Evolutionary conservation across 345 rosid species (phyloP), one percentile per base, ranked within the genome.

Genomic region (Clausena lansium): DNA sequence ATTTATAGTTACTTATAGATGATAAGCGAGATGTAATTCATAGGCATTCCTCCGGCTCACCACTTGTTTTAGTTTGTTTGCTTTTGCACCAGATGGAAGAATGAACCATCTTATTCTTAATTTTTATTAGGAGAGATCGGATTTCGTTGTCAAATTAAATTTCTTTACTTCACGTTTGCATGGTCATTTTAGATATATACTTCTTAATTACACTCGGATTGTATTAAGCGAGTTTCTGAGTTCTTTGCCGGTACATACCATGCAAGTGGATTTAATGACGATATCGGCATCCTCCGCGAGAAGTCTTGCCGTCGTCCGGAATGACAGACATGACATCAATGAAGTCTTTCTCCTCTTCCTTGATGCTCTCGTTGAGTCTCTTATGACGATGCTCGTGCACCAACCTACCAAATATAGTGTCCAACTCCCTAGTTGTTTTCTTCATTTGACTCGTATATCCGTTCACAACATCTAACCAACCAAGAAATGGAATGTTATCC

Each of bases 261-360:
- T n/a, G n/a, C n/a, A n/a, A n/a, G n/a, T n/a, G n/a, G n/a, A n/a
- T n/a, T n/a, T n/a, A n/a, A n/a, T n/a, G n/a, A n/a, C n/a, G n/a
- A n/a, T 85, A 79, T 88, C 82, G 20, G 83, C 70, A 22, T 85
- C 91, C 69, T 81, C 85, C 77, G 72, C n/a, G 67, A 1, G 87
- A 81, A n/a, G 86, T 76, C 20, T 76, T 72, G 20, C 81, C 86
- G 39, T 83, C 76, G 47, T 87, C 84, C 50, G n/a, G n/a, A n/a
- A 83, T 80, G 55, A 85, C 70, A 3, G 90, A 81, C 93, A 91
- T 85, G 20, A 89, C 80, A 71, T 89, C 87, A 27, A 91, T 82
- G 78, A 90, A 90, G 45, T 87, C 88, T n/a, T 73, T 62, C 5
- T 83, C 81, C 74, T 67, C 24, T 41, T 73, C 35, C 67, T 22